These are phyloP conservation scores for Nicotiana tabacum DNA, from an alignment of 257 asterid genomes.

Conservation along the genomic window DNA sequence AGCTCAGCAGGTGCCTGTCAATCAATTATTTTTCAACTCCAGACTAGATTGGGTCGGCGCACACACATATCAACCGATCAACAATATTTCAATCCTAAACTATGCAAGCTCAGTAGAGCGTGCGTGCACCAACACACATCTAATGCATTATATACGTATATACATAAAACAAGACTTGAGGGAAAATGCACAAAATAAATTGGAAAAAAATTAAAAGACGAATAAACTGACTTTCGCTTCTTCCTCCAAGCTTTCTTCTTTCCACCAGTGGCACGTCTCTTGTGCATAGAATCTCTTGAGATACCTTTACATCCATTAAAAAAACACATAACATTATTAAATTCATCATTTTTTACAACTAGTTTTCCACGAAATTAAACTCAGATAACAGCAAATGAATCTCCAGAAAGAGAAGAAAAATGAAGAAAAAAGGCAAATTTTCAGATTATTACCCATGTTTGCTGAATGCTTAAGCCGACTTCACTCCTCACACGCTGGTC, in stretches of 20 bases:
- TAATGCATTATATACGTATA: too few relatives aligned
- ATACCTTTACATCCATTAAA: constrained; percentile 19
- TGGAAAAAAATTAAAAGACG: not conserved
- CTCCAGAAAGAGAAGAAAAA: not conserved
- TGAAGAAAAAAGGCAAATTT: not conserved
- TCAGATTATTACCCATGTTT: not conserved
- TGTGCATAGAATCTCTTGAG: constrained; percentile 33
- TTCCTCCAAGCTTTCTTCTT: constrained; percentile 23
- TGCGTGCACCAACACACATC: not conserved
- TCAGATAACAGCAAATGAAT: not conserved
- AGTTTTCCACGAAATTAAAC: not conserved
- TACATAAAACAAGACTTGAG: not conserved
- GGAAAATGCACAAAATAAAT: not conserved
- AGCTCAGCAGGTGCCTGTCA: not conserved
- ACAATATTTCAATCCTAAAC: not conserved
- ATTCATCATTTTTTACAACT: not conserved
- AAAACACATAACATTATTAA: not conserved
- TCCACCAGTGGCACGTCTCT: constrained; percentile 11
- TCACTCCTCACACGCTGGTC: not conserved
- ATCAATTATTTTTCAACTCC: too few relatives aligned
- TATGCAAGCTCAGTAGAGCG: too few relatives aligned
- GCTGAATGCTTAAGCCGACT: not conserved
- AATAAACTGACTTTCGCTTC: constrained; percentile 24
- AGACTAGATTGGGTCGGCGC: not conserved
- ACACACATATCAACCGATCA: too few relatives aligned